Conservation (phyloP, 208 protist species). For the Borovskyia barvae region DNA sequence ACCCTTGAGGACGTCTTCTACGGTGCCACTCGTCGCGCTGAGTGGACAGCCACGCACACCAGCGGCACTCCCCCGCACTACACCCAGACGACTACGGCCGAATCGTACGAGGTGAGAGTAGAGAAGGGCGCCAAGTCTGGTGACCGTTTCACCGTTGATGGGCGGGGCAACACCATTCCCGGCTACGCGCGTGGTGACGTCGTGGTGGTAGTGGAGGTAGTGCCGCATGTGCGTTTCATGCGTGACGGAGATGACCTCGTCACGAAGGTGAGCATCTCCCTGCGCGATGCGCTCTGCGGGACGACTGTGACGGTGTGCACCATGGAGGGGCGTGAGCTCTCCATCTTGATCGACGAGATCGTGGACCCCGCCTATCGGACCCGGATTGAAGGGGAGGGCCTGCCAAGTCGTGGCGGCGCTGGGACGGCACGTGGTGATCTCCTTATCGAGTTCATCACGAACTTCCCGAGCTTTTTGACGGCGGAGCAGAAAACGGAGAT, state of each 20-base stretch:
- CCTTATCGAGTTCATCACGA: constrained; percentile 77
- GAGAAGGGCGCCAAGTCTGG: constrained; percentile 67
- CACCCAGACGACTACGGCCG: constrained; percentile 28
- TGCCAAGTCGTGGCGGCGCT: constrained; percentile 32
- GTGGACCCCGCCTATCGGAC: constrained; percentile 80
- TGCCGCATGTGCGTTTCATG: constrained; percentile 70
- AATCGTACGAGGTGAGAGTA: constrained; percentile 67
- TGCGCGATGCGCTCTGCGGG: constrained; percentile 85
- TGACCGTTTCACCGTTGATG: constrained; percentile 59
- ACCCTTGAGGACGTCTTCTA: constrained; percentile 86
- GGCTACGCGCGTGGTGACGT: constrained; percentile 73
- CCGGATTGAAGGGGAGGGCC: constrained; percentile 68
- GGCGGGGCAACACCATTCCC: constrained; percentile 60
- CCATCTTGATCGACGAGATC: constrained; percentile 84
- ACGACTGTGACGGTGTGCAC: constrained; percentile 75
- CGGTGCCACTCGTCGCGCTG: constrained; percentile 70
- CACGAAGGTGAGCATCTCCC: constrained; percentile 53
- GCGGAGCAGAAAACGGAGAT: constrained; percentile 88
- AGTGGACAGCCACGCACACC: constrained; percentile 45
- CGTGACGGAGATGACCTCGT: constrained; percentile 86
- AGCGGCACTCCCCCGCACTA: constrained; percentile 4
- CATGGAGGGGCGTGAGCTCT: constrained; percentile 78
- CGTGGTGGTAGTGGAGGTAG: constrained; percentile 56
- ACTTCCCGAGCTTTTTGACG: constrained; percentile 82
- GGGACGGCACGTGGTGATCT: constrained; percentile 60